These are phyloP conservation scores for Verticillium zaregamsianum DNA, from an alignment of 2,329 filamentous ascomycete genomes.

Conservation along the genomic window DNA sequence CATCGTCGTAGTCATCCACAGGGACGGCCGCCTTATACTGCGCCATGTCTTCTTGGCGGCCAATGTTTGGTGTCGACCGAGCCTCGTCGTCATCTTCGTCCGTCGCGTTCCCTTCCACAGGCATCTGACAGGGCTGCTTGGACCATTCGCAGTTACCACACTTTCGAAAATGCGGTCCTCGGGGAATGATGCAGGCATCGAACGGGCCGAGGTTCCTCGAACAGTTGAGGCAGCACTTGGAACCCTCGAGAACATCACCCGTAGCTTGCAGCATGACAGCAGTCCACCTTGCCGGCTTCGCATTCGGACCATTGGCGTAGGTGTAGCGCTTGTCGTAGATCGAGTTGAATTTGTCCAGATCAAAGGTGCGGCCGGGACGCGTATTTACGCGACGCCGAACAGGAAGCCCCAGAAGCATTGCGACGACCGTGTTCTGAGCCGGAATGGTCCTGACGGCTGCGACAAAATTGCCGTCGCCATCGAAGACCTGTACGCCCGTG, in stretches of 20 bases:
- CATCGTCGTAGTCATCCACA: not conserved
- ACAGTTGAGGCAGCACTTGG: slow-evolving; percentile 35
- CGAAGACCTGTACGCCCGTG: slow-evolving; percentile 26
- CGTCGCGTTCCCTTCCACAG: not conserved
- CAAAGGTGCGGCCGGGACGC: slow-evolving; percentile 37
- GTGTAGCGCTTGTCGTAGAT: slow-evolving; percentile 37
- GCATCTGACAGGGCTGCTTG: slow-evolving; percentile 25
- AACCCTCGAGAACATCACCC: slow-evolving; percentile 30
- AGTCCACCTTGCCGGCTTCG: slow-evolving; percentile 32
- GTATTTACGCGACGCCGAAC: slow-evolving; percentile 36
- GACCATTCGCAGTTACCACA: slow-evolving; percentile 52
- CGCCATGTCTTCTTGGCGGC: not conserved
- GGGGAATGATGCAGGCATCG: slow-evolving; percentile 39
- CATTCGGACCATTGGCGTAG: slow-evolving; percentile 25
- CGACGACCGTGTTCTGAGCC: slow-evolving; percentile 35
- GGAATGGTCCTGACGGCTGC: slow-evolving; percentile 30
- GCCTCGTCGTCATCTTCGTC: not conserved
- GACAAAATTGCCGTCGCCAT: slow-evolving; percentile 30
- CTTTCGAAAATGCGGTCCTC: slow-evolving; percentile 35
- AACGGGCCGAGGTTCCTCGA: slow-evolving; percentile 38
- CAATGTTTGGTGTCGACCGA: not conserved
- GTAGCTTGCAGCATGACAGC: slow-evolving; percentile 47
- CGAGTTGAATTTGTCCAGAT: slow-evolving; percentile 28
- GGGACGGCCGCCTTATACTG: not conserved
- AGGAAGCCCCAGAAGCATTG: slow-evolving; percentile 29